Evolutionary conservation across 176 grass and related monocot genomes (phyloP), one percentile per base, ranked within the genome.

Genomic region (Bromus sterilis): DNA sequence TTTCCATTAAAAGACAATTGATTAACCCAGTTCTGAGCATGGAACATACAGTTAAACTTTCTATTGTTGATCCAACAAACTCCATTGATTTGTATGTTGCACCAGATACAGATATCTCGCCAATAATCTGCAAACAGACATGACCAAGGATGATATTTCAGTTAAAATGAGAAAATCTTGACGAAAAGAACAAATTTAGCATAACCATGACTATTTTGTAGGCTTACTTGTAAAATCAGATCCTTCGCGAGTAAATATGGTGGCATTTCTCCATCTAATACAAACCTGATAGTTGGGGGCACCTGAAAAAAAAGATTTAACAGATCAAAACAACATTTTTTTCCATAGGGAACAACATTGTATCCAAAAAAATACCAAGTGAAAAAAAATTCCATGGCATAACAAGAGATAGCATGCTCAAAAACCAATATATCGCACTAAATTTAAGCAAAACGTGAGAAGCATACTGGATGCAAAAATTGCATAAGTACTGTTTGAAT

Each of bases 71-170:
- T 34, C 92, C 92, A 87, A 82, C 74, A 72, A 94, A 94, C 79
- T 94, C 92, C 92, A 94, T 94, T 1, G 92, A 94, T 89, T 91
- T 98, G 81, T 98, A 98, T 81, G 92, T 98, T 35, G 92, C 92
- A 84, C 95, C 92, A 74, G 92, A 81, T 65, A 98, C 90, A 83
- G 92, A 93, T 65, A 91, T 91, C 90, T 93, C 88, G 2, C 95
- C 92, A 84, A 95, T 98, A 67, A 98, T 98, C 90, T 94, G 77
- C 55, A 89, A 32, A 66, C n/a, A 59, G 15, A 60, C 36, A 87
- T 83, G 56, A 70, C 4, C 6, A 61, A 71, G 51, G 32, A 76
- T 66, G 66, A 64, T 34, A 49, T 43, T 15, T 57, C 0, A 1
- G 10, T 59, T 41, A 83, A 9, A 21, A 53, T 16, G 14, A 76